Base-by-base conservation (phyloP, 148 eudicot species). In the Silene latifolia region DNA sequence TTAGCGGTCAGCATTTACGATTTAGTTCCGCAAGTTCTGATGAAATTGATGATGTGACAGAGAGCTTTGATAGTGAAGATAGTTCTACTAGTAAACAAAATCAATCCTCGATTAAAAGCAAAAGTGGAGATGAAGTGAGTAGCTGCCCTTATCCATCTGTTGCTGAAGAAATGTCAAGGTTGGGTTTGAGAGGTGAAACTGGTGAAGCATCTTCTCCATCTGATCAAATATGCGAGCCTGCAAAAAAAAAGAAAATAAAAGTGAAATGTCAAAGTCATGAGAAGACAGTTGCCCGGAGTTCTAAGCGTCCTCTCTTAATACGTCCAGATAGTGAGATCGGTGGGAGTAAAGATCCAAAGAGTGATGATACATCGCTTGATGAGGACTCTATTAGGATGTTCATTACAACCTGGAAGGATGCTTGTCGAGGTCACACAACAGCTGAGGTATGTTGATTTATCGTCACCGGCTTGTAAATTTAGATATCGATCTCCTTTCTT, bases 81-180 rank as follows among this genome's bases (percentile, higher is more conserved):
- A 61, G 63, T 70, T 70, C 59, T 64, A 29, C 21, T 59, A 75
- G 63, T 10, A 82, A 70, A 72, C 79, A 78, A 35, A 67, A 61
- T 76, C 81, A 74, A 48, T 78, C 86, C 54, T 77, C 78, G 7
- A 72, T 64, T 44, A 81, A 82, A 71, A 72, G 76, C 48, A 79
- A 10, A 51, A 81, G 71, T 70, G 78, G 78, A 69, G 88, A 89
- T 65, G 82, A 79, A 73, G 82, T 85, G 29, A 90, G 92, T 79
- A 82, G 85, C 73, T 95, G 96, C 70, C 97, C 97, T 77, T 92
- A 95, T 77, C 98, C 97, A 39, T 91, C 97, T 29, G 88, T 81
- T 72, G 81, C 86, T 79, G 98, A 95, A 82, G 98, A 95, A 81
- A 89, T 77, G 82, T 81, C 83, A 69, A 86, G 96, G 70, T 85